Base-by-base conservation (phyloP, 2,329 filamentous ascomycete genomes). In the Microascus cirrosus region DNA sequence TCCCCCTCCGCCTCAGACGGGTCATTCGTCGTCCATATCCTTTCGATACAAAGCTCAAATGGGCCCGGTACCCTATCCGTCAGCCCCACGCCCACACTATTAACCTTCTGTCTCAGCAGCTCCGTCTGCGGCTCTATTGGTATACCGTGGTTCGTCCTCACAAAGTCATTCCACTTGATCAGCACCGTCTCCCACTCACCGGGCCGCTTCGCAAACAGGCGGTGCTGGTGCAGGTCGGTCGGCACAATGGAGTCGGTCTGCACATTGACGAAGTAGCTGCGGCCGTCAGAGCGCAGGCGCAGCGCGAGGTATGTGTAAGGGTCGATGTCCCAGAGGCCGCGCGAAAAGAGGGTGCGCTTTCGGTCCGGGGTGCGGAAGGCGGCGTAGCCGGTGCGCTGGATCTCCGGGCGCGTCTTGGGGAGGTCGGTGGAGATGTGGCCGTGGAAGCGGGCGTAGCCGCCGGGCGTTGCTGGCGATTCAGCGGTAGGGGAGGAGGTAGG, bases 171-270 rank as follows among this genome's bases (percentile, higher is more conserved):
- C 81, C 92, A 94, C 61, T 87, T 88, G 62, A 99, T 87, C 53
- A 95, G 72, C n/a, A 96, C 82, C 1, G 94, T 96, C 77, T 99
- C 93, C 94, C 94, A 99, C 65, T 92, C 81, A 1, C 91, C 91
- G 0, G 89, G 85, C 10, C 83, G 82, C 66, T 85, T 86, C 10
- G 87, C 80, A 64, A 90, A 95, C 4, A 99, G 73, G 55, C 94
- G 80, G 71, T 99, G 94, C 70, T 99, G 94, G 71, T 97, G 94
- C 62, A 99, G 78, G 70, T 99, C 94, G n/a, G 91, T 93, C 12
- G 90, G 89, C 54, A 96, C 89, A 58, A 99, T 86, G 1, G 89
- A 89, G 68, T 99, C 93, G 2, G 92, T 96, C 75, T 97, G 94
- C 18, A 99, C 76, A 71, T 99, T 99, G 66, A 99, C 84, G 59